phyloP scores from a whole-genome alignment of 163 green algal genomes.

The Chlorella variabilis region DNA sequence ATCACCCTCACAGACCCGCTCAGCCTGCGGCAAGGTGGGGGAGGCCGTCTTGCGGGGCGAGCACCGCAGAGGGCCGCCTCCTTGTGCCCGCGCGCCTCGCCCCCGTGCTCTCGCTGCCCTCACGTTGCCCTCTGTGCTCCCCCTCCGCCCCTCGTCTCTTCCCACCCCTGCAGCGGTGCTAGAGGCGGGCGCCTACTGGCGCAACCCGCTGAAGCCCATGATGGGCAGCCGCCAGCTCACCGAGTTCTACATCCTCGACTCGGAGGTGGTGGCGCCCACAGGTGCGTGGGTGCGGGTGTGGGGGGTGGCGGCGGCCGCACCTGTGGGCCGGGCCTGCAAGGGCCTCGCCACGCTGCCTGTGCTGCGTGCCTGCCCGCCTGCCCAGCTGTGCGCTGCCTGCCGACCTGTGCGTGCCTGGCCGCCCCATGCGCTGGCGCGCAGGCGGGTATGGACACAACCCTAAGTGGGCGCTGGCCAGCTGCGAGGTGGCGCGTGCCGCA shows the following conservation, averaged over 20 bases:
- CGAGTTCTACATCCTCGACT: constrained; percentile 94
- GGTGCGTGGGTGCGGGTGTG: not conserved
- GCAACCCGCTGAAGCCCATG: constrained; percentile 74
- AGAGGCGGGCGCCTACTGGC: constrained; percentile 86
- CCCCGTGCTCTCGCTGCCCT: not conserved
- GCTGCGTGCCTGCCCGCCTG: not conserved
- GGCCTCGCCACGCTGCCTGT: too few species aligned
- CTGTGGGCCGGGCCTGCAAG: not conserved
- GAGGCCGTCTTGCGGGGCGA: too few species aligned
- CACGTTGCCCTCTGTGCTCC: not conserved
- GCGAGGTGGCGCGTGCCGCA: constrained; percentile 77
- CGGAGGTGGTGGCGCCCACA: constrained; percentile 68
- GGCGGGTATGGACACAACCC: constrained; percentile 20
- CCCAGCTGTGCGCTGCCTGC: too few species aligned
- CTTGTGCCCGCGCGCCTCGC: too few species aligned
- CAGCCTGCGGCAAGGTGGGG: constrained; percentile 71
- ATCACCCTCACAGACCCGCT: constrained; percentile 90
- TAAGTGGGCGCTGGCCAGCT: constrained; percentile 68
- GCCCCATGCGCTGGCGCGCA: not conserved
- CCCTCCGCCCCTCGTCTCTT: not conserved
- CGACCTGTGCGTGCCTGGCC: not conserved
- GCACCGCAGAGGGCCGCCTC: too few species aligned
- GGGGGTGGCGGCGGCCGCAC: not conserved
- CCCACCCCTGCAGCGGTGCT: constrained; percentile 29
- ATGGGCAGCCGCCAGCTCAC: constrained; percentile 73